Evolutionary conservation across 768 basidiomycete genomes (phyloP).

Genomic region (Podaxis mareebaensis): DNA sequence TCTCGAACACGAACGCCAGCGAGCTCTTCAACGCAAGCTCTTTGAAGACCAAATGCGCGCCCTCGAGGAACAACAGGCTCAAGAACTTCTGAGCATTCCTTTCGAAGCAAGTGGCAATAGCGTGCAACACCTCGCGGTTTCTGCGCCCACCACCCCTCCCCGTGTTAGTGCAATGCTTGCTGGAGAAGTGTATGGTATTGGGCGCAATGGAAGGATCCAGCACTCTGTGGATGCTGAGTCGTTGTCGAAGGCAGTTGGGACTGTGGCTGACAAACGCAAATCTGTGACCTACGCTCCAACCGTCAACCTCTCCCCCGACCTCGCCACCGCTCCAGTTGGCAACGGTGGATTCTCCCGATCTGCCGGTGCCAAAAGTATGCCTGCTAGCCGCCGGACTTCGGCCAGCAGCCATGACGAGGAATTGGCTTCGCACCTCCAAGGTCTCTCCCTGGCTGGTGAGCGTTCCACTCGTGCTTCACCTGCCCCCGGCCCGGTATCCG

Average conservation of each 20-base stretch:
- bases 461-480: conserved; percentile 58
- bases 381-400: conserved; percentile 86
- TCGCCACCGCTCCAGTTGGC: conserved; percentile 41
- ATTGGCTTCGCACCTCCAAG: conserved; percentile 72
- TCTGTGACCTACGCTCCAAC: conserved; percentile 84
- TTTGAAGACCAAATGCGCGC: conserved; percentile 98
- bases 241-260: conserved; percentile 67
- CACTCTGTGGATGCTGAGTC: conserved; percentile 60
- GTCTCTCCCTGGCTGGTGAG: conserved; percentile 68
- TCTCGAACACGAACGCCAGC: conserved; percentile 89
- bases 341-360: conserved; percentile 60
- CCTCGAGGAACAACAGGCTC: conserved; percentile 88
- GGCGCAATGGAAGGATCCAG: conserved; percentile 45
- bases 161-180: conserved; percentile 73
- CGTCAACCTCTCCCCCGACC: conserved; percentile 73
- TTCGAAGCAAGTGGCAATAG: conserved; percentile 56
- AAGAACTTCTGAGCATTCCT: conserved; percentile 78
- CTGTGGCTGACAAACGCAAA: conserved; percentile 77
- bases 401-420: conserved; percentile 88
- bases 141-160: conserved; percentile 86
- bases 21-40: conserved; percentile 78
- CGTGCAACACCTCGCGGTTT: conserved; percentile 79
- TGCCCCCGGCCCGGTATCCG: conserved; percentile 48
- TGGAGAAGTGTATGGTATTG: conserved; percentile 49
- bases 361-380: conserved; percentile 89